A percentile compares a stretch with the other conserved stretches of the same genome.
phyloP scores from a whole-genome alignment of 1,284 basidiomycete species.

The Testicularia cyperi region DNA sequence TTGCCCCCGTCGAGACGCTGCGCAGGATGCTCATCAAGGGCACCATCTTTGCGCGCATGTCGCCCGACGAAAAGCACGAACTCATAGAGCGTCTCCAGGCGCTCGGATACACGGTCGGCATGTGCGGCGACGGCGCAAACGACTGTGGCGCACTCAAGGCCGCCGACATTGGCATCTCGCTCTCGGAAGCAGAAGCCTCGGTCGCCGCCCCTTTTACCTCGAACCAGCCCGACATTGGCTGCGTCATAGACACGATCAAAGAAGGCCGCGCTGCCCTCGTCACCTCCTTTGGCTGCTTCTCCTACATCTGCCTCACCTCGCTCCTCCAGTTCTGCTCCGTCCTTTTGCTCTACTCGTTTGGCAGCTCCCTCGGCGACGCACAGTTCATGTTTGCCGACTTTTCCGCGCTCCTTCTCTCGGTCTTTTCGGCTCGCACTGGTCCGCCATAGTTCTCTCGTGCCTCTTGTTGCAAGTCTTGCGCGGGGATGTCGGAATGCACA shows the following conservation, averaged over 20 bases:
- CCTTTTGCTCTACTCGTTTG: slow-evolving; percentile 91
- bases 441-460: too few relatives aligned
- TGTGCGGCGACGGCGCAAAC: slow-evolving; percentile 99
- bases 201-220: slow-evolving; percentile 99
- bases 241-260: slow-evolving; percentile 92
- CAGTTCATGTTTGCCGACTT: slow-evolving; percentile 72
- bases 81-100: slow-evolving; percentile 90
- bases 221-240: slow-evolving; percentile 88
- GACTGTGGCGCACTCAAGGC: slow-evolving; percentile 98
- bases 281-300: slow-evolving; percentile 98
- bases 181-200: slow-evolving; percentile 96
- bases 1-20: slow-evolving; percentile 77
- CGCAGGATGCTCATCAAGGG: slow-evolving; percentile 84
- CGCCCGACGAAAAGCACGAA: slow-evolving; percentile 99
- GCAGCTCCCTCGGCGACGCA: slow-evolving; percentile 92
- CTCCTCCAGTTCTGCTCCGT: slow-evolving; percentile 69
- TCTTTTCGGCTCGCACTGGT: slow-evolving; percentile 28
- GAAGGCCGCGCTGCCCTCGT: slow-evolving; percentile 86
- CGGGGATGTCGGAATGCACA: too few relatives aligned
- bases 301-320: slow-evolving; percentile 72
- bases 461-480: too few relatives aligned
- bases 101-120: slow-evolving; percentile 91
- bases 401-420: slow-evolving; percentile 9
- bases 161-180: slow-evolving; percentile 92
- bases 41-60: slow-evolving; percentile 97